Evolutionary conservation across 306 rosid species (phyloP).

Genomic region (Medicago arabica): DNA sequence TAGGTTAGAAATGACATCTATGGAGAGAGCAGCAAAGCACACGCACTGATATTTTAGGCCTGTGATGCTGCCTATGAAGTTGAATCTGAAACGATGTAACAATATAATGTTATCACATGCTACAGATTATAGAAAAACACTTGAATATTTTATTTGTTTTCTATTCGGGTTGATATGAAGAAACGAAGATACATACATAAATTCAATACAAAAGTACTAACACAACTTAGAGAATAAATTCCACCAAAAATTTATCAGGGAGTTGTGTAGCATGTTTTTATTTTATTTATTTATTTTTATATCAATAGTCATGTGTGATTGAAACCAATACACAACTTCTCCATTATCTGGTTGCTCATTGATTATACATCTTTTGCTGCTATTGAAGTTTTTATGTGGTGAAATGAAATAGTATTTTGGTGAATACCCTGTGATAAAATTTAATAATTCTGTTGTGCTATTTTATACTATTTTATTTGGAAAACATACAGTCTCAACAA

Average conservation of each 20-base stretch:
- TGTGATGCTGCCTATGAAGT: constrained; percentile 21
- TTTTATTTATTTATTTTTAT: too few relatives aligned
- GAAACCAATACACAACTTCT: too few relatives aligned
- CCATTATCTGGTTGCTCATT: too few relatives aligned
- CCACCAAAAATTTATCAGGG: background rate
- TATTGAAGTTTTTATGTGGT: too few relatives aligned
- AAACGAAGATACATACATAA: constrained; percentile 18
- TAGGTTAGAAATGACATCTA: constrained; percentile 33
- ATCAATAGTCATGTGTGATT: too few relatives aligned
- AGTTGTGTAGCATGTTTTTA: too few relatives aligned
- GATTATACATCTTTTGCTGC: too few relatives aligned
- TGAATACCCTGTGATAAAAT: too few relatives aligned
- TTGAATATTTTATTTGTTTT: constrained; percentile 35
- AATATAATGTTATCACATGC: constrained; percentile 15
- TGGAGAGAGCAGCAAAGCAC: constrained; percentile 25
- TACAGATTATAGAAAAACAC: constrained; percentile 41
- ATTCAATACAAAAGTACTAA: constrained; percentile 1
- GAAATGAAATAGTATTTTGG: too few relatives aligned
- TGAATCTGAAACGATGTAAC: constrained; percentile 40
- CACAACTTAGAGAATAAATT: constrained; percentile 15
- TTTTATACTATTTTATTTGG: too few relatives aligned
- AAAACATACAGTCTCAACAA: too few relatives aligned
- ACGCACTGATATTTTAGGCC: constrained; percentile 18
- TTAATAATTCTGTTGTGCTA: too few relatives aligned
- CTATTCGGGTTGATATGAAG: constrained; percentile 1